Conservation (phyloP, 495 filamentous ascomycete genomes). For the Neurospora sp. region DNA sequence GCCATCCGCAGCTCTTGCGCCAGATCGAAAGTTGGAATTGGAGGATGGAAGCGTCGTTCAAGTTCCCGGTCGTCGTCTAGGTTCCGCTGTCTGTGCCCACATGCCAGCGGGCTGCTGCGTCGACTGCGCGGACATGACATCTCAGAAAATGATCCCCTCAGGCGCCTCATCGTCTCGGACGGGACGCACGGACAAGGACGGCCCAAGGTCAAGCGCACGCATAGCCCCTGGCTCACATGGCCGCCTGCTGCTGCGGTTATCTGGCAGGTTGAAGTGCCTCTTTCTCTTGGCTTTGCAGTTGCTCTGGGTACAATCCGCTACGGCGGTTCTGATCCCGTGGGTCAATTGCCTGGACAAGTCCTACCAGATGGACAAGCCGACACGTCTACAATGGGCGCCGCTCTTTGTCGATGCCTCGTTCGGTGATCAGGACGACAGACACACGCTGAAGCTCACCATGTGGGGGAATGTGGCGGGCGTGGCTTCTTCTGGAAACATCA, state of each 20-base stretch:
- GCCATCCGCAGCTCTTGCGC: not conserved
- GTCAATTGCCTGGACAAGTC: conserved; percentile 67
- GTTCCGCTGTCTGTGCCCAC: not conserved
- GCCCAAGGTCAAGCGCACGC: not conserved
- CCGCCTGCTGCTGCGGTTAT: not conserved
- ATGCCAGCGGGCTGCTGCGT: not conserved
- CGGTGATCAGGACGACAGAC: conserved; percentile 46
- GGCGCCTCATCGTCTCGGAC: not conserved
- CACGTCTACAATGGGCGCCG: conserved; percentile 70
- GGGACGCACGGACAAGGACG: not conserved
- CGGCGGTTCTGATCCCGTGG: conserved; percentile 47
- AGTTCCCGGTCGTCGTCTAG: not conserved
- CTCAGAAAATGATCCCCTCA: not conserved
- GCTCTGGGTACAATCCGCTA: not conserved
- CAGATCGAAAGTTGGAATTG: not conserved
- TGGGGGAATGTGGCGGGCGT: conserved; percentile 84
- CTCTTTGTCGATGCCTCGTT: conserved; percentile 62
- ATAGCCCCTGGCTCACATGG: not conserved
- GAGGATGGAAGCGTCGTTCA: not conserved
- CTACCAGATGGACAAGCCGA: conserved; percentile 39
- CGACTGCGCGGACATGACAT: not conserved
- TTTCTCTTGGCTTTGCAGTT: not conserved
- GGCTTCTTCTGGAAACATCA: conserved; percentile 13
- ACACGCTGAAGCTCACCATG: conserved; percentile 68
- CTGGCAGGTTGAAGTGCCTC: not conserved